phyloP scores from a whole-genome alignment of 371 early-diverging fungal genomes.

The Syncephalastrum contaminatum region DNA sequence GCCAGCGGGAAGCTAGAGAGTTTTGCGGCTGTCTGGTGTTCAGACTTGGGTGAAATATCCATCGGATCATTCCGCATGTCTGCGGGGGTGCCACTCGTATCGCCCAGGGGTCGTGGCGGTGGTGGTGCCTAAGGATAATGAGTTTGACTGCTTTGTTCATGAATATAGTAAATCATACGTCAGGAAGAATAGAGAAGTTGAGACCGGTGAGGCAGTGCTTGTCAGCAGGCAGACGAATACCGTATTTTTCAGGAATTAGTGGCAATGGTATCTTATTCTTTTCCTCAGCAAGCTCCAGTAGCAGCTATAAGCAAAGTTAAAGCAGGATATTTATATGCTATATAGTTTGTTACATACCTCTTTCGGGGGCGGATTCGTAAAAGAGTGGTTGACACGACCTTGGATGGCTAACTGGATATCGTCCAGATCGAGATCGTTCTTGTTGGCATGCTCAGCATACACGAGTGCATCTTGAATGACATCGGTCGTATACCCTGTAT shows the following conservation, averaged over 20 bases:
- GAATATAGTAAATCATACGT: constrained; percentile 44
- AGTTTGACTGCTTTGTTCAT: not conserved
- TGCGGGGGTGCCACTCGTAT: constrained; percentile 8
- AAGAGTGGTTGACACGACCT: constrained; percentile 86
- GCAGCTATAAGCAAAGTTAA: constrained; percentile 49
- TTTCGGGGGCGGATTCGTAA: constrained; percentile 87
- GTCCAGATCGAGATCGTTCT: constrained; percentile 78
- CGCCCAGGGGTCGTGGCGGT: constrained; percentile 27
- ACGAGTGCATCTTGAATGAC: constrained; percentile 92
- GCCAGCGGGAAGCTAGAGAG: constrained; percentile 6
- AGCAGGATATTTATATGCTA: not conserved
- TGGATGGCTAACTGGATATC: constrained; percentile 95
- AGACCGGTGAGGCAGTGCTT: constrained; percentile 84
- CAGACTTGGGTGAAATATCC: constrained; percentile 10
- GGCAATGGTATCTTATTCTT: constrained; percentile 90
- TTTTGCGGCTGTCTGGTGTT: constrained; percentile 11
- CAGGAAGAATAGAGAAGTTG: constrained; percentile 89
- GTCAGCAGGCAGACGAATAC: constrained; percentile 92
- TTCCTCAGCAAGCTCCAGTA: constrained; percentile 83
- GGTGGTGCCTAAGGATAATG: constrained; percentile 32
- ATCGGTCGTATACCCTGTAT: constrained; percentile 89
- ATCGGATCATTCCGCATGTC: constrained; percentile 8
- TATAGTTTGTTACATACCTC: constrained; percentile 55
- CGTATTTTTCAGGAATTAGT: constrained; percentile 84
- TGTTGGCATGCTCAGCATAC: constrained; percentile 93